Evolutionary conservation across 176 grass and related monocot species (phyloP), one percentile per base, ranked within the genome.

Genomic region (Coix lacrymajobi): DNA sequence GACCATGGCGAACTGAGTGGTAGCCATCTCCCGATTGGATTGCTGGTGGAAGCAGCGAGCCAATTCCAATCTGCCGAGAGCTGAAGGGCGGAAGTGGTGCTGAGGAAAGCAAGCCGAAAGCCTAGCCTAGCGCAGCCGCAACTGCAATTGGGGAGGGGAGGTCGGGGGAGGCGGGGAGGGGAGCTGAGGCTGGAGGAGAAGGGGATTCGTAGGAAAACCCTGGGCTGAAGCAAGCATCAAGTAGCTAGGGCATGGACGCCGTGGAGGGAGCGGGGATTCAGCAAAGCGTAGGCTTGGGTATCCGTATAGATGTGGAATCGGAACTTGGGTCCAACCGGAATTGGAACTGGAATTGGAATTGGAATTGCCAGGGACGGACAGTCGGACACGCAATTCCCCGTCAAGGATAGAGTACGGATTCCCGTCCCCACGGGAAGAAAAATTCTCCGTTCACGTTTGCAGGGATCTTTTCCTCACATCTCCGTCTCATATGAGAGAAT

Each of bases 1-100:
- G 4, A 96, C 94, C 94, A 97, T 97, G 17, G 92, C 87, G 80
- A 97, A 94, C 88, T 97, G 94, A 34, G 85, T 90, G 66, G 66
- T 73, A 58, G 41, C 58, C 88, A 90, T 60, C 56, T 86, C 33
- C 67, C 19, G 16, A n/a, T 54, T 25, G 77, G 29, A 67, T 51
- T 51, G 79, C 46, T 38, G 9, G 29, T 2, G 46, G 45, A 38
- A 38, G 64, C 14, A 32, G 19, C 6, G 63, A 67, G 11, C 20
- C 30, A 80, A 80, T 57, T 69, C 48, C 48, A 26, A 80, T 56
- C 64, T 3, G 62, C 22, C 30, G 12, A 56, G 31, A 81, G 16
- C 44, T 25, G 1, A 28, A 38, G 12, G 36, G 24, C 6, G 37
- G 29, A 49, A 13, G 3, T 13, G 74, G 13, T 62, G 15, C 36